Conservation (phyloP, 2,329 filamentous ascomycete genomes). For the Colletotrichum truncatum region DNA sequence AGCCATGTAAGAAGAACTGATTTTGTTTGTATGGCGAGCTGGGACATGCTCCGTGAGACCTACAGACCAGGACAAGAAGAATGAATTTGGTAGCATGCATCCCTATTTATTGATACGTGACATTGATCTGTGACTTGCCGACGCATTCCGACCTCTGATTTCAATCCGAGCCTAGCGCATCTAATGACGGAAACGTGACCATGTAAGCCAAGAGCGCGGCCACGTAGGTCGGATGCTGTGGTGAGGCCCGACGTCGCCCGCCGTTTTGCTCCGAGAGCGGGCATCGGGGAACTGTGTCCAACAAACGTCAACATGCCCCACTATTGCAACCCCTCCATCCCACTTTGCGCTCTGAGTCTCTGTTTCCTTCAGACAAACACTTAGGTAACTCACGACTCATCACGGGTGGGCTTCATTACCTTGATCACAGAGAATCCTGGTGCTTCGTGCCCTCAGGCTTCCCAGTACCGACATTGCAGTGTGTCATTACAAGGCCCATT, state of each 20-base stretch:
- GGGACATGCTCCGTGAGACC: not conserved
- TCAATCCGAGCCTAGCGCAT: not conserved
- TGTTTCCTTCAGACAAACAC: slow-evolving; percentile 6
- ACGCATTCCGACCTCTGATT: not conserved
- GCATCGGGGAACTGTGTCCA: slow-evolving; percentile 12
- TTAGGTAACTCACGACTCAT: slow-evolving; percentile 20
- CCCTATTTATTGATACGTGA: not conserved
- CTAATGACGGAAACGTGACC: not conserved
- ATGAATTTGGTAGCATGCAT: not conserved
- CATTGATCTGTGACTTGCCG: not conserved
- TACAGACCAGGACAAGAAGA: slow-evolving; percentile 20
- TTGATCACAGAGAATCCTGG: not conserved
- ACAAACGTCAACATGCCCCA: slow-evolving; percentile 26
- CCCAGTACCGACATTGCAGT: not conserved
- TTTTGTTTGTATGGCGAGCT: slow-evolving; percentile 5
- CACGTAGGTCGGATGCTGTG: not conserved
- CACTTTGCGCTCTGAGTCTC: slow-evolving; percentile 1
- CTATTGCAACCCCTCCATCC: slow-evolving; percentile 21
- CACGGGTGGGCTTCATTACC: not conserved
- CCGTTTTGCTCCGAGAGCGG: slow-evolving; percentile 24
- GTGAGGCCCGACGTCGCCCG: slow-evolving; percentile 15
- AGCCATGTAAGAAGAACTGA: slow-evolving; percentile 14
- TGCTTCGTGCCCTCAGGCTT: not conserved
- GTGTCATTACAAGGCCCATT: not conserved
- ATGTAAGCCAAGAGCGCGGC: slow-evolving; percentile 6